Percentiles rank a stretch among this genome's conserved stretches.
These are phyloP conservation scores for Nitzschia putrida DNA, from an alignment of 108 stramenopile species.

Conservation along the genomic window DNA sequence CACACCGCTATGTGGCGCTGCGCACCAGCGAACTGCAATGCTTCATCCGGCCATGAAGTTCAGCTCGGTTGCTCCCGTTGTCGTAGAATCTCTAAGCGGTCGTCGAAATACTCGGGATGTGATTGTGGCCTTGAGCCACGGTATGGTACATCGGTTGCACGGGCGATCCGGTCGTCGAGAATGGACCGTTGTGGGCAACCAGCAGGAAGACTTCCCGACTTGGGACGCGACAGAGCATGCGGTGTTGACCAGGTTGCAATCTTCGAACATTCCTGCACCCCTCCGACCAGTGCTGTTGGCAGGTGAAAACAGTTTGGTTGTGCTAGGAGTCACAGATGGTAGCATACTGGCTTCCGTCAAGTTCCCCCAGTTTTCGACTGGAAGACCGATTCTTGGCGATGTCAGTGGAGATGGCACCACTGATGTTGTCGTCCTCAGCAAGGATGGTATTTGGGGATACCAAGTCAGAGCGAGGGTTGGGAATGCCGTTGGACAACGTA, in stretches of 20 bases:
- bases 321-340: slow-evolving; percentile 65
- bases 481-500: slow-evolving; percentile 51
- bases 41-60: slow-evolving; percentile 21
- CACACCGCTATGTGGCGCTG: slow-evolving; percentile 55
- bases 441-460: slow-evolving; percentile 85
- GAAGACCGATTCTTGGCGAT: slow-evolving; percentile 67
- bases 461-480: slow-evolving; percentile 59
- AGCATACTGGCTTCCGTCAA: slow-evolving; percentile 54
- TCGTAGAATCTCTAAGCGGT: slow-evolving; percentile 61
- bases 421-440: slow-evolving; percentile 68
- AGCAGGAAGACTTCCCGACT: slow-evolving; percentile 46
- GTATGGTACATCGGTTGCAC: slow-evolving; percentile 66
- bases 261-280: slow-evolving; percentile 42
- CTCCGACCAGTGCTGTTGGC: slow-evolving; percentile 70
- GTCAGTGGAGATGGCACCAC: slow-evolving; percentile 82
- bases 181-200: slow-evolving; percentile 52
- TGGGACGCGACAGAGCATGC: slow-evolving; percentile 53
- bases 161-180: slow-evolving; percentile 49
- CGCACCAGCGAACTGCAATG: slow-evolving; percentile 4
- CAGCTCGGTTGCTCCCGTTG: slow-evolving; percentile 60
- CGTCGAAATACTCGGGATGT: slow-evolving; percentile 62
- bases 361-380: slow-evolving; percentile 63
- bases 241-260: slow-evolving; percentile 49
- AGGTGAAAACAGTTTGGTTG: slow-evolving; percentile 69
- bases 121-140: slow-evolving; percentile 76